Base-by-base conservation (phyloP, 2,329 filamentous ascomycete genomes). In the Aspergillus viridinutans region DNA sequence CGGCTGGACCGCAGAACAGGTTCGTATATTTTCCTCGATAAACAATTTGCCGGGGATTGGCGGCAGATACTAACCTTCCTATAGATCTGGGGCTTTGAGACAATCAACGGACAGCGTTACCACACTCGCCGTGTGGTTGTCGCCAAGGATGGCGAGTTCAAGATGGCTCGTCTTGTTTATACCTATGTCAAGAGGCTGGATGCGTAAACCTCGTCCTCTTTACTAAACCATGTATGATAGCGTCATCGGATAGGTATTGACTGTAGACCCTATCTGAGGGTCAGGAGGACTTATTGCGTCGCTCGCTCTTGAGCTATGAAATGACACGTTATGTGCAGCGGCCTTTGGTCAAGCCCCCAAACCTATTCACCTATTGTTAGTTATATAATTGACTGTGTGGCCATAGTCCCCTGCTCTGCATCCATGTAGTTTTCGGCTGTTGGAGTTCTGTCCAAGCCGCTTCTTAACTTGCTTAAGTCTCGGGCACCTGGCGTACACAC, bases 1-100 rank as follows among this genome's bases (percentile, higher is more conserved):
- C 38, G 59, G 74, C 26, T 87, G 85, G 84, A 80, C 73, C 29
- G 84, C 81, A 3, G 74, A 78, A 60, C 83, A 85, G 76, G 76
- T 78, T 64, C 52, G 67, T 64, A 52, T 58, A 21, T 8, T 50
- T 40, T 26, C 49, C 5, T 50, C 43, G n/a, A 57, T 61, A 53
- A 54, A 61, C 45, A 61, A 61, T 49, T 35, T 32, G 53, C 20
- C 28, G 26, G 45, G 7, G 43, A 3, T 23, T 28, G 20, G 17
- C 40, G 17, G 17, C 40, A 40, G 50, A 48, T 48, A 25, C 29
- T 51, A 17, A 38, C 23, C 26, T 29, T 14, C 20, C 4, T 23
- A 26, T 54, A 79, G 74, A 68, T 76, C 58, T 80, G 78, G 78
- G 77, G 77, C 12, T 80, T 79, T 54, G 76, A 79, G 58, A 65